phyloP scores from a whole-genome alignment of 306 rosid genomes.

The Malus orientalis region DNA sequence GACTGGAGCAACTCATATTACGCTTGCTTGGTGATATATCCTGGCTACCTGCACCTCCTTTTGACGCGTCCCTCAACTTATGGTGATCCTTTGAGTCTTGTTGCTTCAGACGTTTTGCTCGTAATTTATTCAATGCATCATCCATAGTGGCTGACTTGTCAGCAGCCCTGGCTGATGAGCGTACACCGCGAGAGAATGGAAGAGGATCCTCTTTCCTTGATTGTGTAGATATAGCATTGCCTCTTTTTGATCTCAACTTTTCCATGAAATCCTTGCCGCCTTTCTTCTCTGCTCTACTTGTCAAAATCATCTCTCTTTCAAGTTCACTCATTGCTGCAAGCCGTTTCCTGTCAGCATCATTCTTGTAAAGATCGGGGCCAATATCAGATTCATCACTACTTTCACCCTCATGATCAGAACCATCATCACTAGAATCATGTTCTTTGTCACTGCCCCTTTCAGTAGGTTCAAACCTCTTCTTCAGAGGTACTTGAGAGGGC shows the following conservation, averaged over 20 bases:
- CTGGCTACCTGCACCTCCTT: constrained; percentile 17
- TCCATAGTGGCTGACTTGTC: constrained; percentile 43
- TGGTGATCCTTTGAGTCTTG: constrained; percentile 20
- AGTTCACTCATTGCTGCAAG: constrained; percentile 57
- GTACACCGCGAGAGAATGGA: constrained; percentile 30
- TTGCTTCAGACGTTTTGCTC: constrained; percentile 47
- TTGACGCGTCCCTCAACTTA: constrained; percentile 4
- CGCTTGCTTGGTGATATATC: constrained; percentile 5
- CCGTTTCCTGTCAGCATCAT: constrained; percentile 43
- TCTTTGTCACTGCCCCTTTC: constrained; percentile 18
- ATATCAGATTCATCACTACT: constrained; percentile 48
- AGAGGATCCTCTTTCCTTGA: constrained; percentile 18
- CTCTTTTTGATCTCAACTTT: constrained; percentile 33
- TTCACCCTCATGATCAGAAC: constrained; percentile 16
- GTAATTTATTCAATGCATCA: constrained; percentile 38
- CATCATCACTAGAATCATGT: constrained; percentile 5
- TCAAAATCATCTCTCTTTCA: constrained; percentile 57
- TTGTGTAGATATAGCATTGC: constrained; percentile 14
- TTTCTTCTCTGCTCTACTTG: constrained; percentile 47
- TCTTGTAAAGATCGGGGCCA: constrained; percentile 57
- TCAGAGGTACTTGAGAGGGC: constrained; percentile 40
- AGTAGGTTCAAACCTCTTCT: constrained; percentile 41
- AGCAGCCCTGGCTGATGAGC: constrained; percentile 47
- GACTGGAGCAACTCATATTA: constrained; percentile 38
- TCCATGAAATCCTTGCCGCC: constrained; percentile 40